A percentile compares a stretch with the other conserved stretches of the same genome.
Evolutionary conservation across 164 flowering plant species (phyloP).

Genomic region (Chloranthus sessilifolius): DNA sequence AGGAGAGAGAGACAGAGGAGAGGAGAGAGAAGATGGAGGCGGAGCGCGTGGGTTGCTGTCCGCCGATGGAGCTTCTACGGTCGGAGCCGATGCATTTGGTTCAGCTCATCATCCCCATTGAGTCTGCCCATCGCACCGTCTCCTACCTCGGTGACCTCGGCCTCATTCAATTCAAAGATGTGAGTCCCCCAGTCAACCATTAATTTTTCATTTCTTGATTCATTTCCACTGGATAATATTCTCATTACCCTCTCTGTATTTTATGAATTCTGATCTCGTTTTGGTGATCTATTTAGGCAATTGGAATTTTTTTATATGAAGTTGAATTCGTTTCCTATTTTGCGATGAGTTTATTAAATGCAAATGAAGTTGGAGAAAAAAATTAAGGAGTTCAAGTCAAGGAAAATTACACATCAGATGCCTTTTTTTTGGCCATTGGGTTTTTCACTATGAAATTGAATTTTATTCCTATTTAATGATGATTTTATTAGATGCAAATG

Average conservation of each 20-base stretch:
- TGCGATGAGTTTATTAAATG: too few relatives aligned
- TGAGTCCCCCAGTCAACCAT: slow-evolving; percentile 23
- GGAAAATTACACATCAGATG: too few relatives aligned
- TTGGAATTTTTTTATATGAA: too few relatives aligned
- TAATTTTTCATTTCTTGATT: background rate
- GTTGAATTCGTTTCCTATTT: too few relatives aligned
- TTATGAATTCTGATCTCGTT: background rate
- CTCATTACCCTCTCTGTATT: background rate
- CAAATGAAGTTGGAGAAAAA: too few relatives aligned
- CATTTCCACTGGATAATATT: background rate
- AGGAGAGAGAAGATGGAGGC: slow-evolving; percentile 13
- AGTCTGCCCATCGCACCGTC: slow-evolving; percentile 76
- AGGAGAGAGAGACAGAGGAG: too few relatives aligned
- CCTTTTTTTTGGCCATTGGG: too few relatives aligned
- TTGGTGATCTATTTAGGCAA: background rate
- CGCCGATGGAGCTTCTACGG: slow-evolving; percentile 87
- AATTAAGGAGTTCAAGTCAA: too few relatives aligned
- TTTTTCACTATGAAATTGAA: too few relatives aligned
- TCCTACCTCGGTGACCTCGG: slow-evolving; percentile 88
- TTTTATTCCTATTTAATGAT: too few relatives aligned
- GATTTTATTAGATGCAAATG: too few relatives aligned
- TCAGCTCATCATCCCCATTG: slow-evolving; percentile 88
- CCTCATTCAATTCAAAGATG: slow-evolving; percentile 92
- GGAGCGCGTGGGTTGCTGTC: slow-evolving; percentile 62
- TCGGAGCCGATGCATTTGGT: slow-evolving; percentile 94